These are phyloP conservation scores for Breynia disticha DNA, from an alignment of 441 rosid species.

Conservation along the genomic window DNA sequence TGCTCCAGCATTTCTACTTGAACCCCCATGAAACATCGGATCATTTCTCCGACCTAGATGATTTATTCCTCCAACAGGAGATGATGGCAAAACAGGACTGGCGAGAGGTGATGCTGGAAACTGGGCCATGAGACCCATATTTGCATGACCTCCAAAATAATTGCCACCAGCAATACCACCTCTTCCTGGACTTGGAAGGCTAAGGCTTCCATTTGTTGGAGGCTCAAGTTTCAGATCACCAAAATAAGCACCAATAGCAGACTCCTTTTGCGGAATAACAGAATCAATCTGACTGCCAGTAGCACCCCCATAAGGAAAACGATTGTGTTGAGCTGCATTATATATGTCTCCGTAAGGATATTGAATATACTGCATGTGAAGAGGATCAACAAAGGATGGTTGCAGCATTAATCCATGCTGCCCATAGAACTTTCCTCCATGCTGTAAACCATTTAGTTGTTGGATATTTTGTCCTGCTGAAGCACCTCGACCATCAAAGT, in stretches of 20 bases:
- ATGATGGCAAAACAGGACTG: slow-evolving; percentile 29
- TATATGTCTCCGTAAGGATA: slow-evolving; percentile 36
- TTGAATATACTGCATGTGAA: slow-evolving; percentile 35
- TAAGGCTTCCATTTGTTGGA: slow-evolving; percentile 26
- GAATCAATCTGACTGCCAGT: slow-evolving; percentile 18
- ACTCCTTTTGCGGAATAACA: slow-evolving; percentile 20
- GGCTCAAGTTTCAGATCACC: slow-evolving; percentile 23
- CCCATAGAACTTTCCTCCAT: slow-evolving; percentile 35
- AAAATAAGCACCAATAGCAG: slow-evolving; percentile 15
- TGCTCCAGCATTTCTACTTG: slow-evolving; percentile 20
- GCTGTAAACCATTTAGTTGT: slow-evolving; percentile 27
- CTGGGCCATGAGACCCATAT: slow-evolving; percentile 32
- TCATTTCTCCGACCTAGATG: slow-evolving; percentile 18
- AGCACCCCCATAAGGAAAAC: slow-evolving; percentile 19
- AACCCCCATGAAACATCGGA: slow-evolving; percentile 14
- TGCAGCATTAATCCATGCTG: slow-evolving; percentile 36
- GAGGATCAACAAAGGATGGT: slow-evolving; percentile 30
- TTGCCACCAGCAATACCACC: slow-evolving; percentile 20
- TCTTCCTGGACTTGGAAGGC: slow-evolving; percentile 24
- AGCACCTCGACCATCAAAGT: slow-evolving; percentile 29
- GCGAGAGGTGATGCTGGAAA: slow-evolving; percentile 27
- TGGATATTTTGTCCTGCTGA: slow-evolving; percentile 29
- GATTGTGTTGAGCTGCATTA: slow-evolving; percentile 27
- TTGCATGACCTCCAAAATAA: slow-evolving; percentile 25
- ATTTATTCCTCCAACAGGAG: slow-evolving; percentile 20